Base-by-base conservation (phyloP, 1,284 basidiomycete species). In the Lentinus polychrous region DNA sequence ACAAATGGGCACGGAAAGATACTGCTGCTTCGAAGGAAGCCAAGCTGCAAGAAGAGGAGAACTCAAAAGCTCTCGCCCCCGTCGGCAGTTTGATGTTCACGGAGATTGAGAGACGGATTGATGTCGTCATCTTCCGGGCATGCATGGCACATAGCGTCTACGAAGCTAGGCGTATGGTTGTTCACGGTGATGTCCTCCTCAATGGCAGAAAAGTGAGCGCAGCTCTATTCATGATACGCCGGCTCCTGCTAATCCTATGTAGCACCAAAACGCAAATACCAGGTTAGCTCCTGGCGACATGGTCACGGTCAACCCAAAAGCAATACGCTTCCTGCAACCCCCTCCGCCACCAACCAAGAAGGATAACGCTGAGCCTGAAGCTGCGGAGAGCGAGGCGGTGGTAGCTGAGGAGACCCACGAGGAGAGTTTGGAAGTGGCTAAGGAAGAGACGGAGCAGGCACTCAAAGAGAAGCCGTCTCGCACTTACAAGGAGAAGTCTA, bases 211-310 rank as follows among this genome's bases (percentile, higher is more conserved):
- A 85, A 74, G 94, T 94, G 56, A 59, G 79, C 71, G 38, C 37
- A n/a, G 15, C 18, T 37, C 7, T 5, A 18, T n/a, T 5, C 14
- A 14, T 18, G 7, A 14, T 37, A 18, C 12, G 5, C 12, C 5
- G 7, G 14, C 35, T 4, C 14, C 7, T 37, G 7, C 18, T 18
- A 15, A 37, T 37, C 15, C 23, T 27, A 44, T 52, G 22, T 53
- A 96, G 91, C 83, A 92, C 59, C 75, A 73, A 51, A 84, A 95
- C 59, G 81, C 94, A 22, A 95, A 94, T 62, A 87, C 85, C n/a
- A 82, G 92, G 48, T 74, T 99, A 20, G 86, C 92, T 40, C 94
- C 94, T 1, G 94, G 95, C 18, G 96, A 99, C 66, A 83, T 99
- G 77, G 79, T 98, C 50, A 82, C 91, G 12, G 88, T 99, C 33